Percentiles rank a stretch among this genome's conserved stretches.
Evolutionary conservation across 495 filamentous ascomycete species (phyloP).

Genomic region (Xylaria nigripes): DNA sequence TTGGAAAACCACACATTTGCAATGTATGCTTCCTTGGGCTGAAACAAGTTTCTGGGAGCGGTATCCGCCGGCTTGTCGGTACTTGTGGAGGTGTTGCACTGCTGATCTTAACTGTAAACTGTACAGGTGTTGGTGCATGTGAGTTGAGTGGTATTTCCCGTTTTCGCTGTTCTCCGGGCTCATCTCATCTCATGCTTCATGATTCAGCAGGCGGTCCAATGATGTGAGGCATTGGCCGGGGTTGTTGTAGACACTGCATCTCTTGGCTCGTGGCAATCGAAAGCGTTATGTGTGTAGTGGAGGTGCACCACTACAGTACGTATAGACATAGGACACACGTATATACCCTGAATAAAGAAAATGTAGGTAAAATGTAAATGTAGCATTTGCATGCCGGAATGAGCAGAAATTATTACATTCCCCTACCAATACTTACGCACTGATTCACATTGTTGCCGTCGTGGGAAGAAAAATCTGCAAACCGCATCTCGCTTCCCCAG

Average conservation of each 20-base stretch:
- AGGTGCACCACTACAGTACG: not conserved
- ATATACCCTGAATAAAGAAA: not conserved
- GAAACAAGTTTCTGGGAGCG: conserved; percentile 10
- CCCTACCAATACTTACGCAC: no score
- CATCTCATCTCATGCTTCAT: conserved; percentile 3
- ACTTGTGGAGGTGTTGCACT: conserved; percentile 4
- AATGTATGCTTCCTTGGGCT: not conserved
- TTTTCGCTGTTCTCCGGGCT: conserved; percentile 3
- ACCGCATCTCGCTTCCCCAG: conserved; percentile 1
- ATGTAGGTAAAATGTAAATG: not conserved
- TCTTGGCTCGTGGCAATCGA: not conserved
- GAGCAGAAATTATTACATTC: no score
- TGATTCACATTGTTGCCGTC: not conserved
- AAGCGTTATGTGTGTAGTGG: no score
- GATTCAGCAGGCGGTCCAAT: not conserved
- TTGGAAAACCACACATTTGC: no score
- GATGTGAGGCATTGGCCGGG: not conserved
- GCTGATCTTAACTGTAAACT: conserved; percentile 10
- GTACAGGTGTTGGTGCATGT: conserved; percentile 3
- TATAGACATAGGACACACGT: not conserved
- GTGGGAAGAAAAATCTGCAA: conserved; percentile 9
- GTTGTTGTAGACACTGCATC: not conserved
- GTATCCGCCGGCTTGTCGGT: not conserved
- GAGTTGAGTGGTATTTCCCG: conserved; percentile 7
- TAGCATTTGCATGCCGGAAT: conserved; percentile 4